phyloP scores from a whole-genome alignment of 2,329 filamentous ascomycete species.

The Colletotrichum caudatum region DNA sequence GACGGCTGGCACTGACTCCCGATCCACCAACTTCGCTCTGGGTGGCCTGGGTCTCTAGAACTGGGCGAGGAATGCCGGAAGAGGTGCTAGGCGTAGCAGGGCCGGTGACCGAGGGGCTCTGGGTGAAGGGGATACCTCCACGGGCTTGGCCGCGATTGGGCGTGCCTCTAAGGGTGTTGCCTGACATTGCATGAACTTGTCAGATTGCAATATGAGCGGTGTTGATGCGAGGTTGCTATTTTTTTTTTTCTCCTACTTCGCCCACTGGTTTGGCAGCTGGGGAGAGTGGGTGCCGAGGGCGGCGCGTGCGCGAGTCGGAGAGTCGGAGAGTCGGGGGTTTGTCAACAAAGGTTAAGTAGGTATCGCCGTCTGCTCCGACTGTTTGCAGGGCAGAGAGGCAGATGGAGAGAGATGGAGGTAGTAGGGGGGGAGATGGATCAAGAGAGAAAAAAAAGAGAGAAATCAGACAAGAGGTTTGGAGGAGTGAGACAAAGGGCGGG shows the following conservation, averaged over 20 bases:
- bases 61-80: slow-evolving; percentile 80
- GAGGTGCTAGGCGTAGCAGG: slow-evolving; percentile 47
- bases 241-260: slow-evolving; percentile 26
- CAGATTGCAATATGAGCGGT: slow-evolving; percentile 51
- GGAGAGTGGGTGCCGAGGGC: slow-evolving; percentile 34
- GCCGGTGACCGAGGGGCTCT: slow-evolving; percentile 60
- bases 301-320: slow-evolving; percentile 23
- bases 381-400: background rate
- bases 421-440: background rate
- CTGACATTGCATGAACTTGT: slow-evolving; percentile 64
- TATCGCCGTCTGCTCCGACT: background rate
- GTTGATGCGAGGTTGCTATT: slow-evolving; percentile 37
- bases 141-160: slow-evolving; percentile 72
- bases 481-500: slow-evolving; percentile 10
- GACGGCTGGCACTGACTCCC: slow-evolving; percentile 89
- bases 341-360: slow-evolving; percentile 3
- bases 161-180: slow-evolving; percentile 76
- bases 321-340: slow-evolving; percentile 6
- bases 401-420: background rate
- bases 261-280: background rate
- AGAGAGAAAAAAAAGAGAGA: background rate
- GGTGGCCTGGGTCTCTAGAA: slow-evolving; percentile 69
- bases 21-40: slow-evolving; percentile 72
- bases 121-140: slow-evolving; percentile 69
- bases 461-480: background rate